Evolutionary conservation across 805 yeast species (phyloP), one percentile per base, ranked within the genome.

Genomic region (Saccharomycopsis fibuligera): DNA sequence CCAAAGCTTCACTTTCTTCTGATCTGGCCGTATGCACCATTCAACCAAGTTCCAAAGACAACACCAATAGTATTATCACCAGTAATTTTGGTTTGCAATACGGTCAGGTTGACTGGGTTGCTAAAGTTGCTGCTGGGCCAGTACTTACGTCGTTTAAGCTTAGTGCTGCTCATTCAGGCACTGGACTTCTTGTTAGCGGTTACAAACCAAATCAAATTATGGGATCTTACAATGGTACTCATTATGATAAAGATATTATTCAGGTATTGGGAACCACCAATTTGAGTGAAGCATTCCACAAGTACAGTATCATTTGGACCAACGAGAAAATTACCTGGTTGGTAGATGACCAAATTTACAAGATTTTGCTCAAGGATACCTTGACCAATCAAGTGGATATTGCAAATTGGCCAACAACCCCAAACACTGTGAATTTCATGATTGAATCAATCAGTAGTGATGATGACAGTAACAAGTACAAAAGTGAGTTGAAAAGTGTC

Each of bases 331-430:
- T 51, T 9, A 44, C 38, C 25, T 51, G 43, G 43, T 66, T 61
- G 45, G 58, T 66, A 12, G 68, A 66, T 8, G 64, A 60, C 5
- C 48, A 51, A 9, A 53, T 64, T 4, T 43, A 42, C 39, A 43
- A 47, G 16, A 38, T 24, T 21, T 41, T 31, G 36, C 24, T 35
- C 35, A 40, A 36, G 24, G 14, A 24, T 16, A 16, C 31, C 12
- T 43, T 45, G 30, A 47, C 54, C 35, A 50, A 47, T 40, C 51
- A 47, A n/a, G 38, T 45, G n/a, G 54, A 50, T 24, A 41, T 42
- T 24, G 41, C 24, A n/a, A 50, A 50, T 45, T 50, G 54, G 54
- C 54, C 54, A 33, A 50, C 54, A 17, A 44, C 50, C 16, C 53
- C 54, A 35, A 48, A 47, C 40, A 47, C 54, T 12, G 48, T 47